Conservation (phyloP, 2,329 filamentous ascomycete species). For the Coccinonectria pachysandricola region DNA sequence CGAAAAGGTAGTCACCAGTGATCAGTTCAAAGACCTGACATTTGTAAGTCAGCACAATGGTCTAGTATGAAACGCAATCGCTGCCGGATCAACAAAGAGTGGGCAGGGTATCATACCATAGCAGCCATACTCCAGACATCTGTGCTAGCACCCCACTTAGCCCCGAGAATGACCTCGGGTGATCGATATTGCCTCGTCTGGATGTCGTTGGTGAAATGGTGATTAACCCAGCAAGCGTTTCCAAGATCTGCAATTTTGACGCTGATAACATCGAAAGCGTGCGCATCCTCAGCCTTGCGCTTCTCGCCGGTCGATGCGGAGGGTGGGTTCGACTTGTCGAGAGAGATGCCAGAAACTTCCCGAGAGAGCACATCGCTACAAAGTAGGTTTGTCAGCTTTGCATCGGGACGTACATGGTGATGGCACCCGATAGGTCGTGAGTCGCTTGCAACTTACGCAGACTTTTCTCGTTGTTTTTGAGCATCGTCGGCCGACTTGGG, state of each 20-base stretch:
- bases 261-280: constrained; percentile 67
- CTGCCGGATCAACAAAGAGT: not conserved
- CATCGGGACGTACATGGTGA: too few relatives aligned
- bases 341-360: constrained; percentile 88
- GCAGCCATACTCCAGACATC: constrained; percentile 99
- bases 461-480: constrained; percentile 83
- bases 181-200: constrained; percentile 96
- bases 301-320: constrained; percentile 50
- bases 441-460: too few relatives aligned
- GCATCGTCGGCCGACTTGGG: constrained; percentile 48
- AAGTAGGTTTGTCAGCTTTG: constrained; percentile 5
- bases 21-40: constrained; percentile 94
- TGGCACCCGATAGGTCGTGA: too few relatives aligned
- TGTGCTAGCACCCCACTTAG: constrained; percentile 98
- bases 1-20: constrained; percentile 96
- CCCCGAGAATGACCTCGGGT: constrained; percentile 89
- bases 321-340: constrained; percentile 58
- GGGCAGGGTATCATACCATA: constrained; percentile 58
- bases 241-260: constrained; percentile 98
- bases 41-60: too few relatives aligned
- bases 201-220: constrained; percentile 99
- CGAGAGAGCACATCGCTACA: constrained; percentile 75
- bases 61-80: too few relatives aligned
- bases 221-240: constrained; percentile 97
- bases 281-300: constrained; percentile 47